Evolutionary conservation across 2,329 filamentous ascomycete genomes (phyloP).

Genomic region (Didymella segeticola): DNA sequence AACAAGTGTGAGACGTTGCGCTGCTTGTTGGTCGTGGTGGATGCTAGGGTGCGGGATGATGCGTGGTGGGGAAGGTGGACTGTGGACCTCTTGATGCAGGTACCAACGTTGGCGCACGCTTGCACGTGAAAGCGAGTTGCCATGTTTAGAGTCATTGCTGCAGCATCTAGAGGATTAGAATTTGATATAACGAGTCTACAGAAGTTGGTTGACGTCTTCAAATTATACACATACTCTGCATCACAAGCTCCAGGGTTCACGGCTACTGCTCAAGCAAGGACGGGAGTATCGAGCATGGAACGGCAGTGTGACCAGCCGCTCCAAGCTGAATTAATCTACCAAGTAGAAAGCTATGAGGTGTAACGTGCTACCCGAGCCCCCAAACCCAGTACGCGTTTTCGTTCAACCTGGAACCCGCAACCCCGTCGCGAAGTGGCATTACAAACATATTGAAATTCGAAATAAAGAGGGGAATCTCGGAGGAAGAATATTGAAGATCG

Average conservation of each 20-base stretch:
- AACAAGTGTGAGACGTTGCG: background rate
- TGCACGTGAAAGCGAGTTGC: slow-evolving; percentile 6
- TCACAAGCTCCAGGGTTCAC: background rate
- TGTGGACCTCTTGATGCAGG: slow-evolving; percentile 23
- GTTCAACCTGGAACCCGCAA: slow-evolving; percentile 17
- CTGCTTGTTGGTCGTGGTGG: background rate
- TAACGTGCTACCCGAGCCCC: slow-evolving; percentile 15
- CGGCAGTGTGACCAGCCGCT: slow-evolving; percentile 9
- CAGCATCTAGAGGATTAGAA: background rate
- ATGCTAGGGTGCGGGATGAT: slow-evolving; percentile 12
- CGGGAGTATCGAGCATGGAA: background rate
- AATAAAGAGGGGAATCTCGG: slow-evolving; percentile 52
- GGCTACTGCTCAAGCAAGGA: too few species aligned
- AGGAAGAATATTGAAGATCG: slow-evolving; percentile 36
- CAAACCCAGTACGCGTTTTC: slow-evolving; percentile 19
- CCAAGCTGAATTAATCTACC: slow-evolving; percentile 20
- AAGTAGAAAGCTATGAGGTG: slow-evolving; percentile 17
- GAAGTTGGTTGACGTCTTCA: too few species aligned
- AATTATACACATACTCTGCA: background rate
- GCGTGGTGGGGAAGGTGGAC: slow-evolving; percentile 16
- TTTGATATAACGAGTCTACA: background rate
- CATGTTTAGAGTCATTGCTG: background rate
- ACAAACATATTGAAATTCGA: slow-evolving; percentile 48
- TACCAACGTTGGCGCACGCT: slow-evolving; percentile 12
- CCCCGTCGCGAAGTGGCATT: slow-evolving; percentile 46